phyloP scores from a whole-genome alignment of 192 early-diverging fungal species.

The Coemansia umbellata region DNA sequence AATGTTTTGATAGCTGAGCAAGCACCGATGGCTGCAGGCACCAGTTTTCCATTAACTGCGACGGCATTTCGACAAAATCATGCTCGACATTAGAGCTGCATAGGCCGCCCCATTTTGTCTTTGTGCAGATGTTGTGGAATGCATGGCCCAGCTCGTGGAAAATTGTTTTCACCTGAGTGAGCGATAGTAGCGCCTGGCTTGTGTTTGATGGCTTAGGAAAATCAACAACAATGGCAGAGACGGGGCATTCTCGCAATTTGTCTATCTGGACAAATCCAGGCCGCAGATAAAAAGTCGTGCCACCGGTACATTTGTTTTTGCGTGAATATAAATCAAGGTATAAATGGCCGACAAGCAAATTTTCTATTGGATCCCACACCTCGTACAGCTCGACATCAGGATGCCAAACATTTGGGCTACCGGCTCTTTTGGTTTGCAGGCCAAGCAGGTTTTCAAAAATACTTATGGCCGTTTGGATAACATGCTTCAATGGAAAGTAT shows the following conservation, averaged over 20 bases:
- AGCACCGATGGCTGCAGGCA: constrained; percentile 55
- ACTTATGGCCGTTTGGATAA: constrained; percentile 54
- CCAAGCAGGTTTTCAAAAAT: constrained; percentile 63
- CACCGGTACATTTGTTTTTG: constrained; percentile 59
- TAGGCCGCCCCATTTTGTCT: constrained; percentile 60
- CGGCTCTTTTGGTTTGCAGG: constrained; percentile 52
- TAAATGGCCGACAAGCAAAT: constrained; percentile 56
- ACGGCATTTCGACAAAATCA: constrained; percentile 81
- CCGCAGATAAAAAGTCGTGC: constrained; percentile 67
- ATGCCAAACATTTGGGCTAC: constrained; percentile 66
- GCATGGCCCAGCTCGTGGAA: constrained; percentile 78
- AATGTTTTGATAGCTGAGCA: constrained; percentile 55
- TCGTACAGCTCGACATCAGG: constrained; percentile 66
- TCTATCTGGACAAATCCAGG: constrained; percentile 51
- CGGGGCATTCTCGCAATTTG: constrained; percentile 40
- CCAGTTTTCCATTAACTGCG: constrained; percentile 80
- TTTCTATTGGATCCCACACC: constrained; percentile 56
- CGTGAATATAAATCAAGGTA: constrained; percentile 67
- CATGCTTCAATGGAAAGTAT: constrained; percentile 58
- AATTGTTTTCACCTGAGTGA: constrained; percentile 67
- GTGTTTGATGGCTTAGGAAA: constrained; percentile 54
- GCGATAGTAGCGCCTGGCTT: constrained; percentile 65
- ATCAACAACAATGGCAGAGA: constrained; percentile 59
- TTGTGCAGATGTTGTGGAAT: constrained; percentile 59
- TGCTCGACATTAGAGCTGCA: constrained; percentile 59